Percentiles rank a stretch among this genome's conserved stretches.
These are phyloP conservation scores for Dryas octopetala DNA, from an alignment of 306 rosid species.

Conservation along the genomic window DNA sequence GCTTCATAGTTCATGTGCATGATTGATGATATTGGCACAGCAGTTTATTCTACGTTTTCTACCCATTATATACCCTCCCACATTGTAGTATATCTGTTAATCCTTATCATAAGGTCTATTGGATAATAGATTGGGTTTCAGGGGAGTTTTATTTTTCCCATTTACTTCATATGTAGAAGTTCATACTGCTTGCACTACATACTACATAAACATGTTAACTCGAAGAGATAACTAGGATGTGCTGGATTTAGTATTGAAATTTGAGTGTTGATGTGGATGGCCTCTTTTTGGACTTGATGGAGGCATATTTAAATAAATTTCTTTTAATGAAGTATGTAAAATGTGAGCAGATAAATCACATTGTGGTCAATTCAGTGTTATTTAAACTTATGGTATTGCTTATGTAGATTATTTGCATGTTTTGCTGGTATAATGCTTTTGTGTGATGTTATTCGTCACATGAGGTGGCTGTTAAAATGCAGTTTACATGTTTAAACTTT, in stretches of 20 bases:
- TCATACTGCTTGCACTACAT: constrained; percentile 1
- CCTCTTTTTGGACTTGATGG: no score
- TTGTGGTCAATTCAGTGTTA: not conserved
- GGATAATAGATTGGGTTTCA: not conserved
- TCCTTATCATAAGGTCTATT: not conserved
- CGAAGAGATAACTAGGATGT: not conserved
- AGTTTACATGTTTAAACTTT: no score
- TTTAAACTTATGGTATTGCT: not conserved
- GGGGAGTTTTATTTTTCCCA: not conserved
- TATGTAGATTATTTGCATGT: not conserved
- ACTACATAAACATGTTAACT: not conserved
- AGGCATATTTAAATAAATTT: no score
- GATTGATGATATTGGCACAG: not conserved
- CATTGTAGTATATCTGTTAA: not conserved
- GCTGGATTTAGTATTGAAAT: not conserved
- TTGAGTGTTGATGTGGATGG: no score
- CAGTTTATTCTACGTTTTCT: not conserved
- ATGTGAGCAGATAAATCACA: not conserved
- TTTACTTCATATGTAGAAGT: not conserved
- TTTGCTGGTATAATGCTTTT: not conserved
- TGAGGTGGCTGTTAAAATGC: not conserved
- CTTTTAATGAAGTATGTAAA: not conserved
- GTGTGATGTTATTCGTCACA: not conserved
- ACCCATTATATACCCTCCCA: not conserved
- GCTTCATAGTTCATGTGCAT: not conserved